Base-by-base conservation (phyloP, 768 basidiomycete genomes). In the Paxillus involutus region DNA sequence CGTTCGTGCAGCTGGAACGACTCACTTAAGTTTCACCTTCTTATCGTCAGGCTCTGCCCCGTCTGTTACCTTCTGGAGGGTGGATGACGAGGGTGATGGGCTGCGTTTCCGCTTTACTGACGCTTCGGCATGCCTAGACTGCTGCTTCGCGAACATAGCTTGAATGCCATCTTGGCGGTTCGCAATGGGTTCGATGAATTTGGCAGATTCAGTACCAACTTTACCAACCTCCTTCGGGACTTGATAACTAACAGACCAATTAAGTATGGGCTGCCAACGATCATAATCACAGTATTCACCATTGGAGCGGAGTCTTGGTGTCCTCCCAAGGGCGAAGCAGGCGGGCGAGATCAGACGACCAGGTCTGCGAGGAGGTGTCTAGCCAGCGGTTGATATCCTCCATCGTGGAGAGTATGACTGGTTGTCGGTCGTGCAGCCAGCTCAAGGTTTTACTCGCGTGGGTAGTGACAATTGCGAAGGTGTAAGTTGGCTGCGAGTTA, bases 351-450 rank as follows among this genome's bases (percentile, higher is more conserved):
- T 78, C 79, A 5, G 77, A 64, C 16, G 77, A 80, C 93, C 89
- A 96, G 3, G 67, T 70, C 41, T 80, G 79, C 0, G 80, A 78
- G 2, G 81, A 82, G 2, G 89, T 87, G 70, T 95, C 89, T 13
- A 98, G 80, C 96, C 96, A 98, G 11, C 67, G 63, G 17, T 77
- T 67, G 26, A 94, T 73, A 1, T 88, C 86, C 3, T 80, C 79
- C 33, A 75, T 65, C 0, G 77, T 75, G 9, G 82, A 78, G 6
- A 98, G 80, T 45, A 98, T 85, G 42, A 94, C 91, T 7, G 89
- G 89, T 59, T 89, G 88, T 19, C 95, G 85, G 61, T 95, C 90
- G 65, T 97, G 96, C n/a, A 98, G 77, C 90, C 93, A 98, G 6
- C 73, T 72, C 44, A 94, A 76, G 6, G 85, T 80, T 51, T 81